phyloP scores from a whole-genome alignment of 306 rosid species.

The Ceratonia siliqua region DNA sequence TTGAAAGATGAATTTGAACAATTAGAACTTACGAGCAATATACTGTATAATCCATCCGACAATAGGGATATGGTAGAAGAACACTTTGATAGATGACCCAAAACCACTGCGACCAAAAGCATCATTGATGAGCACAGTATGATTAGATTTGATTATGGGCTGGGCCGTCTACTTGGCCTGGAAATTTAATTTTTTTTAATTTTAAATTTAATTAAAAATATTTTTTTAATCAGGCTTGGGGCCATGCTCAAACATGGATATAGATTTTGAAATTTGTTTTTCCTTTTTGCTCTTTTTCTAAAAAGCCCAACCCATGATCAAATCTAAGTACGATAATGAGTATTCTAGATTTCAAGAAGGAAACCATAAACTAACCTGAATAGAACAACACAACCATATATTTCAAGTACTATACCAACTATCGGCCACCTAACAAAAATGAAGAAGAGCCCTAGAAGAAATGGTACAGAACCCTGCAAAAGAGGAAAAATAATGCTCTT shows the following conservation, averaged over 20 bases:
- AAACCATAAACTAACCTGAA: constrained; percentile 72
- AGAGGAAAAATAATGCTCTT: constrained; percentile 13
- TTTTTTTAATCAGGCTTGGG: neutral
- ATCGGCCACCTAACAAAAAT: constrained; percentile 92
- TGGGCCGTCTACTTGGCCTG: too few species aligned
- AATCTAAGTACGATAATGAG: constrained; percentile 9
- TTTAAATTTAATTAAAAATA: neutral
- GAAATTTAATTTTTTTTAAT: too few species aligned
- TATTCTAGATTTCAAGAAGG: constrained; percentile 28
- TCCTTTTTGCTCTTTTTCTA: neutral
- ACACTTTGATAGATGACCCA: constrained; percentile 77
- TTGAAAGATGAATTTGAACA: constrained; percentile 17
- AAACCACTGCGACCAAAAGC: constrained; percentile 69
- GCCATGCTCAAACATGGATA: neutral
- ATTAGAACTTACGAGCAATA: constrained; percentile 63
- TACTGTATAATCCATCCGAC: constrained; percentile 83
- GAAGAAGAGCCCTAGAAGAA: constrained; percentile 85
- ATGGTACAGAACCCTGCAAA: constrained; percentile 85
- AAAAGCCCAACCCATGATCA: neutral
- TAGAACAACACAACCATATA: constrained; percentile 71
- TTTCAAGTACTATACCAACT: constrained; percentile 76
- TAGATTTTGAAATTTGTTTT: neutral
- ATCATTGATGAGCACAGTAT: constrained; percentile 19
- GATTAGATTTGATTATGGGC: too few species aligned
- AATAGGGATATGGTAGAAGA: constrained; percentile 76